Base-by-base conservation (phyloP, 257 asterid species). In the Jacaranda copaia region DNA sequence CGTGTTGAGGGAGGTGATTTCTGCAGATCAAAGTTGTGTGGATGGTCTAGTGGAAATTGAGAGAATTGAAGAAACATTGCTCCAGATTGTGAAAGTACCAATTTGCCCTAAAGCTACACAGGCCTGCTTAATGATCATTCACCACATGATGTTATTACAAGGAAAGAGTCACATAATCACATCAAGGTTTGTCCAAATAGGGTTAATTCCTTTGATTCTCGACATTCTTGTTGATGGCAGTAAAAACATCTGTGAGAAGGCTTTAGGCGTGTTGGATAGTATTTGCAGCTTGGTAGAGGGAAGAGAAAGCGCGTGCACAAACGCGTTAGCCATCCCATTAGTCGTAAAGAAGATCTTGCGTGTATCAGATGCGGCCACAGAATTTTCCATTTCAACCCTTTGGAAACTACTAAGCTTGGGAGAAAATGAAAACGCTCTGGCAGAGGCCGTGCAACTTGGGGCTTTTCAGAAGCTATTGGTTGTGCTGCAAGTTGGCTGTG, bases 381-480 rank as follows among this genome's bases (percentile, higher is more conserved):
- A 83, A 8, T 78, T 79, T 7, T 83, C 84, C 1, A 74, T 91
- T 57, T 92, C 97, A 40, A 79, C 77, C 13, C 74, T 94, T 19
- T 89, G 91, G 95, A 94, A 88, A 79, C 1, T 42, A 42, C 74
- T 94, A 4, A 75, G 90, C 64, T 81, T 73, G 40, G 89, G 84
- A 7, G 88, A 71, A 15, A 70, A 82, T 36, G 84, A 78, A 39
- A 84, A 74, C 55, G 78, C 77, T 5, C 58, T 87, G 62, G 72
- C 83, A 49, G 98, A 92, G 79, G 97, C 94, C 32, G 75, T 94
- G 80, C 84, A 84, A 71, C 74, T 84, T 5, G 98, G 98, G 53
- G 95, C 84, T 32, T 94, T 92, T 53, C 97, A 91, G 78, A 94
- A 94, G 86, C 85, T 94, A 3, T 51, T 94, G 84, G 89, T 94